Percentiles rank a stretch among this genome's conserved stretches.
Evolutionary conservation across 2,329 filamentous ascomycete genomes (phyloP).

Genomic region (Orbilia ellipsospora): DNA sequence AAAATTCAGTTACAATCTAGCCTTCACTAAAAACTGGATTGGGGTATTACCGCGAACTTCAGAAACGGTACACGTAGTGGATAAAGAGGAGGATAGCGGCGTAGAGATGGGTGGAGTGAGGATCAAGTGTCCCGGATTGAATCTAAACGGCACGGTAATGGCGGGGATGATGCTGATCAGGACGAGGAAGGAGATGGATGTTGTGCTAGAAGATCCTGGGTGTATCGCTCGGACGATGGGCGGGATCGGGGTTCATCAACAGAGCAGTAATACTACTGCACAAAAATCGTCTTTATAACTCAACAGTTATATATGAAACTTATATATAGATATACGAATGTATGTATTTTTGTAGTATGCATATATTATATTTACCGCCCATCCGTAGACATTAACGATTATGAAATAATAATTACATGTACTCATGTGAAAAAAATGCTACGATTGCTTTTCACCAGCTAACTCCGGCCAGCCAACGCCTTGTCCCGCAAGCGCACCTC

Average conservation of each 20-base stretch:
- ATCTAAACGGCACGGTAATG: constrained; percentile 46
- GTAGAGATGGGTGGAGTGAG: constrained; percentile 30
- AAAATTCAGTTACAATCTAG: constrained; percentile 53
- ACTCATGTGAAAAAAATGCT: neutral
- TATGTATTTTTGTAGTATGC: neutral
- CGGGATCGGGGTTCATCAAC: constrained; percentile 40
- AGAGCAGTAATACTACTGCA: neutral
- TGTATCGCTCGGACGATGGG: constrained; percentile 22
- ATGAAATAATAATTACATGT: constrained; percentile 11
- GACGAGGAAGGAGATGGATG: constrained; percentile 47
- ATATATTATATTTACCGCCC: too few relatives aligned
- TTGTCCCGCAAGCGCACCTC: neutral
- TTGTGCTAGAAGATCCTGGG: constrained; percentile 13
- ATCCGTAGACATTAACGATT: constrained; percentile 1
- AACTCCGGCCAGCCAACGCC: neutral
- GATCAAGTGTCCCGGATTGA: constrained; percentile 43
- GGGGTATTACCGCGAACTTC: constrained; percentile 54
- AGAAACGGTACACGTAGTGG: constrained; percentile 49
- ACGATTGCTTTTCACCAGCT: neutral
- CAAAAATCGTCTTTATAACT: constrained; percentile 8
- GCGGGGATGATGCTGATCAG: constrained; percentile 49
- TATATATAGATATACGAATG: neutral
- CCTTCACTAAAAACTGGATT: constrained; percentile 54
- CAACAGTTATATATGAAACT: neutral
- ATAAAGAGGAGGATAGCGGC: constrained; percentile 28